Conservation (phyloP, 345 rosid genomes). For the Pistacia atlantica region DNA sequence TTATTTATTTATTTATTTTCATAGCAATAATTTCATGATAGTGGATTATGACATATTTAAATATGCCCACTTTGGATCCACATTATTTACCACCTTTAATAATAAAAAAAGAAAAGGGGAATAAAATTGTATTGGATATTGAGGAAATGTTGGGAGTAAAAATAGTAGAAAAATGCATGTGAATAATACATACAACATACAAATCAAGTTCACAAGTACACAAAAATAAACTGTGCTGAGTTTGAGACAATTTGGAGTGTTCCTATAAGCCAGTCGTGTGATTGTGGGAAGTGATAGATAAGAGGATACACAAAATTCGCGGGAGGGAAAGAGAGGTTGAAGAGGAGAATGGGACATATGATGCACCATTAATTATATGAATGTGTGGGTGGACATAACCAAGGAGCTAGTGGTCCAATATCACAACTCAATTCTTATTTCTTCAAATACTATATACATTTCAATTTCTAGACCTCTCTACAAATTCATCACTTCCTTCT, state of each 20-base stretch:
- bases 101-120: not conserved
- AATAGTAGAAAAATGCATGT: conserved; percentile 23
- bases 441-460: too few species aligned
- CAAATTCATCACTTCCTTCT: too few species aligned
- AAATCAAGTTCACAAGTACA: not conserved
- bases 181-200: conserved; percentile 3
- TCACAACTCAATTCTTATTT: too few species aligned
- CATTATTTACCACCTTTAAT: not conserved
- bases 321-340: not conserved
- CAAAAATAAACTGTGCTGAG: not conserved
- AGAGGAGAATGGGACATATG: not conserved
- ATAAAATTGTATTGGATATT: conserved; percentile 4
- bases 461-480: too few species aligned
- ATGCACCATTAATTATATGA: not conserved
- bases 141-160: not conserved
- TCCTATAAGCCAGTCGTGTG: not conserved
- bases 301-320: not conserved
- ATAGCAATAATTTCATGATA: too few species aligned
- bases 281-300: not conserved
- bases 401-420: not conserved
- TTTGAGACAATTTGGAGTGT: not conserved
- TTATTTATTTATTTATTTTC: too few species aligned
- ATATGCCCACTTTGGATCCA: conserved; percentile 11
- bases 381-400: not conserved
- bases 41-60: not conserved